Evolutionary conservation across 2,329 filamentous ascomycete genomes (phyloP), one percentile per base, ranked within the genome.

Genomic region (Epichloe festucae): DNA sequence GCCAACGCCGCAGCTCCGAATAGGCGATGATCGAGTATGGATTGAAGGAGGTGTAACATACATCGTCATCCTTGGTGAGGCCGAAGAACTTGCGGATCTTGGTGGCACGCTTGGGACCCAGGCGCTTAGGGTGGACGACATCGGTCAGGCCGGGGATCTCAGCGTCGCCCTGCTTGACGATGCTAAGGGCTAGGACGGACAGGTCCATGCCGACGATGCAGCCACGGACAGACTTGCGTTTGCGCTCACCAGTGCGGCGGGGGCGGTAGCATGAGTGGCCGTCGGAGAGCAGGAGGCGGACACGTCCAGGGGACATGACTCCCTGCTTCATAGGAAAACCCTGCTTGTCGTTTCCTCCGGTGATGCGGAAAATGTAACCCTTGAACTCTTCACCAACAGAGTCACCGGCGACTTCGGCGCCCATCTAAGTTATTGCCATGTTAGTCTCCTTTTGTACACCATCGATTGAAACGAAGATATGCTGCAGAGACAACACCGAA

Each of bases 241-340:
- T 97, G 79, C 93, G 89, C 87, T 98, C 93, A 73, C 93, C 93
- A 63, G 85, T 87, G 73, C 93, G 90, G 77, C 93, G 91, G 72
- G 91, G 84, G 71, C 93, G 91, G 85, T 97, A 98, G 88, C 93
- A 98, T 66, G 89, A 93, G 87, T 97, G 93, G 73, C 93, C 93
- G 53, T 95, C 89, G 71, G 85, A 72, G 70, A 98, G 89, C 68
- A 98, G 87, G 64, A 98, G 89, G 65, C 88, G 86, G 77, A 96
- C 93, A 93, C 93, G 93, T 73, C 88, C 93, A 67, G 93, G 75
- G 95, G 95, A 87, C 82, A 98, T 91, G 73, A 95, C 87, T 82
- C 93, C 93, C 85, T 98, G 94, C 89, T 98, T 98, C 93, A 98
- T 98, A 66, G 93, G 93, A 84, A 98, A 98, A 80, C 93, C 93